Evolutionary conservation across 345 rosid species (phyloP), one percentile per base, ranked within the genome.

Genomic region (Lepidium didymum): DNA sequence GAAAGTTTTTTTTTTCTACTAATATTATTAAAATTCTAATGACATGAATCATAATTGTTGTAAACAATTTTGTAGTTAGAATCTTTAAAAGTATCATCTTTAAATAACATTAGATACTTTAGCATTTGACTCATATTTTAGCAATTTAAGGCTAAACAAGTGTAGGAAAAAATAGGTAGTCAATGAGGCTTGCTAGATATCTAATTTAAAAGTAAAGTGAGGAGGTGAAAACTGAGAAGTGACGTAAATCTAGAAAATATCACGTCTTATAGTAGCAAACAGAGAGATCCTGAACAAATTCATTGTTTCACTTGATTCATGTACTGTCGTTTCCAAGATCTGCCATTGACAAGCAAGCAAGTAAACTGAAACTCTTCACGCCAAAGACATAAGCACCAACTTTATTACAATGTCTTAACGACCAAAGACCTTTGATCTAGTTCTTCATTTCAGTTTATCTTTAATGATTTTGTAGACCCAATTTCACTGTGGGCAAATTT

Each of bases 251-350:
- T 68, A 57, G 9, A 51, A 60, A 49, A 10, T 47, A 23, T 27
- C 35, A 38, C 49, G 62, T 51, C 64, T 67, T 19, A 46, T 45
- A 68, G 64, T 56, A 68, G 46, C 56, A 25, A 56, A 68, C 56
- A 44, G 45, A 35, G 45, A 35, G 56, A 45, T 36, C 40, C 56
- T 35, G 56, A 4, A 58, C 25, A 58, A 21, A 19, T 68, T 23
- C 72, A 35, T 12, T 68, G 55, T 61, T 45, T 61, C 54, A 11
- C 13, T 70, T 31, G 36, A 38, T 60, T 70, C 74, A 70, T 70
- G 61, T 41, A 40, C 54, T 60, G 74, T 61, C 35, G 27, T 62
- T 61, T 62, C 62, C 75, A 62, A 42, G 19, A 45, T 34, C 40
- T 34, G 40, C 21, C 58, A 62, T 31, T 36, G 4, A 62, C 47